These are phyloP conservation scores for Plasmodium falciparum DNA, from an alignment of 169 alveolate genomes.

Conservation along the genomic window DNA sequence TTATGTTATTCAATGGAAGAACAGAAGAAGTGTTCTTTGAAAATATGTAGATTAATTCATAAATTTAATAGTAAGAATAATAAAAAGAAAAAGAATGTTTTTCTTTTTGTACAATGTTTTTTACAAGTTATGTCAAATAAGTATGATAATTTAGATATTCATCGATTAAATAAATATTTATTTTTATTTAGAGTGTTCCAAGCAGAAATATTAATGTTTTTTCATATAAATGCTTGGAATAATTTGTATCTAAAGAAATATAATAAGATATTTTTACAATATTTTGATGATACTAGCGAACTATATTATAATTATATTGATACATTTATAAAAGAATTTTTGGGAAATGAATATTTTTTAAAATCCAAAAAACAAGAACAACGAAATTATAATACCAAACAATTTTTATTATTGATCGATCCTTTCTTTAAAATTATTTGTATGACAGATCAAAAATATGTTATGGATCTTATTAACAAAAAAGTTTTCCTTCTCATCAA, in stretches of 20 bases:
- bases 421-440: conserved; percentile 56
- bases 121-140: conserved; percentile 41
- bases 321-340: conserved; percentile 53
- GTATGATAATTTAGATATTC: conserved; percentile 37
- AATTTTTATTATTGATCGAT: conserved; percentile 37
- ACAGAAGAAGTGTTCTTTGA: conserved; percentile 35
- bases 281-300: conserved; percentile 44
- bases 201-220: conserved; percentile 48
- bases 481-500: conserved; percentile 27
- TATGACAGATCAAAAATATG: conserved; percentile 31
- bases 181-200: no score
- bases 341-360: conserved; percentile 51
- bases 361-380: conserved; percentile 24
- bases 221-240: conserved; percentile 47
- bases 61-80: conserved; percentile 19
- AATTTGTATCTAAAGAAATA: conserved; percentile 30
- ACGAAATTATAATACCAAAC: conserved; percentile 16
- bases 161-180: conserved; percentile 57
- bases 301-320: conserved; percentile 42
- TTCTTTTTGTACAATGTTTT: conserved; percentile 41
- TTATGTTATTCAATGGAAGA: conserved; percentile 56
- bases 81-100: conserved; percentile 18
- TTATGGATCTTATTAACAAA: conserved; percentile 27
- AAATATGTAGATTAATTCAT: conserved; percentile 44
- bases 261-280: conserved; percentile 29